Percentiles rank a stretch among this genome's conserved stretches.
phyloP scores from a whole-genome alignment of 1,139 yeast species.

The Suhomyces ambrosiae region DNA sequence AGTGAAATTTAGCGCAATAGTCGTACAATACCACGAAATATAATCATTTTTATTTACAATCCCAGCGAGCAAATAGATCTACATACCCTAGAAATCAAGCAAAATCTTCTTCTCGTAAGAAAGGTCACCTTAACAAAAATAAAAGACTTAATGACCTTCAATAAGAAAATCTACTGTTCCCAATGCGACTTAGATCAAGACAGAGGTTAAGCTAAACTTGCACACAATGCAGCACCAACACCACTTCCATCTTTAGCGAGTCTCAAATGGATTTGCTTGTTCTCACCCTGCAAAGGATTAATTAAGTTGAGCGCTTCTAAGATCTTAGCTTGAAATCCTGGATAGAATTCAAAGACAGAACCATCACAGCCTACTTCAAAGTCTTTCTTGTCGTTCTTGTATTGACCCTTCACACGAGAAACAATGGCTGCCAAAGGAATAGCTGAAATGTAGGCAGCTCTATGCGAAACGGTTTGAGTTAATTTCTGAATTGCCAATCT shows the following conservation, averaged over 20 bases:
- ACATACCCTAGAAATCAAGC: no score
- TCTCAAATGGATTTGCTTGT: conserved; percentile 68
- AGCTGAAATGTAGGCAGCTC: conserved; percentile 87
- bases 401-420: conserved; percentile 40
- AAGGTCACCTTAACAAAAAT: no score
- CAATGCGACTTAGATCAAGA: no score
- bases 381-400: conserved; percentile 58
- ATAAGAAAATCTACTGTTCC: no score
- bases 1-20: no score
- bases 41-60: no score
- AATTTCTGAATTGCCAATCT: conserved; percentile 68
- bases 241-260: conserved; percentile 95
- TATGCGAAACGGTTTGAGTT: conserved; percentile 74
- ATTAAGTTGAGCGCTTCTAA: conserved; percentile 73
- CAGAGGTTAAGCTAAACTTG: conserved; percentile 39
- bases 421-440: conserved; percentile 84
- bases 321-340: conserved; percentile 76
- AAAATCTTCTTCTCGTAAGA: no score
- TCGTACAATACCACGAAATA: no score
- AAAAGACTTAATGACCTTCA: no score
- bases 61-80: no score
- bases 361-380: conserved; percentile 96
- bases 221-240: conserved; percentile 95
- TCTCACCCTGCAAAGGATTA: conserved; percentile 70
- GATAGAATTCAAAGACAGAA: conserved; percentile 87